Base-by-base conservation (phyloP, 1,284 basidiomycete species). In the Trichosporon coremiiforme region DNA sequence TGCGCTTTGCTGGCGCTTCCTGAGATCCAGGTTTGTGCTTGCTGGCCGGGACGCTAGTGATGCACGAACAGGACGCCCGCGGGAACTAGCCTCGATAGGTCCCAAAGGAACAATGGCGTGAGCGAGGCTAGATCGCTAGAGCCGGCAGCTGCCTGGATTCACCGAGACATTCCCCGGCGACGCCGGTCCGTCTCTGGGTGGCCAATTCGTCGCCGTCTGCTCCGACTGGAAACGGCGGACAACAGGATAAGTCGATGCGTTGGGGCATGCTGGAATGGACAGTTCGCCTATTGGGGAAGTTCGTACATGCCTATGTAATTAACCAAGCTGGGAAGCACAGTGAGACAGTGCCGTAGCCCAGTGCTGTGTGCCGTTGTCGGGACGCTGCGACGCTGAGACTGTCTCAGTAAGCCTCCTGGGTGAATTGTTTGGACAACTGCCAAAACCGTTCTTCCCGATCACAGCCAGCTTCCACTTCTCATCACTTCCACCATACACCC, bases 271-370 rank as follows among this genome's bases (percentile, higher is more conserved):
- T 41, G 38, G 38, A 41, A 41, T 35, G 33, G 33, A 35, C 9
- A 35, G 33, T 35, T 35, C 33, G 9, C 33, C 33, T 35, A 35
- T 35, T 35, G 9, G 33, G 33, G 7, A 35, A 35, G 33, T 35
- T 10, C 25, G 25, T 25, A 25, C 45, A 35, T n/a, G 20, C 17
- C 17, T 17, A 47, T 38, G 9, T 38, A 38, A 38, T 10, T 38
- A 13, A 10, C 36, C 36, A 38, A 13, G 3, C 41, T 45, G 41
- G 41, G 41, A 53, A 20, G 50, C 36, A 38, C 36, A 38, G 36
- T 53, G 50, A 53, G 50, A 53, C 50, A 53, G 20, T 53, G 50
- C 50, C 50, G 50, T 53, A 53, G 50, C 33, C 33, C 33, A 8
- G 33, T 35, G 33, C 33, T 35, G 33, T 35, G 33, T 35, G 33